Evolutionary conservation across 2,329 filamentous ascomycete genomes (phyloP), one percentile per base, ranked within the genome.

Genomic region (Paraphoma sp.): DNA sequence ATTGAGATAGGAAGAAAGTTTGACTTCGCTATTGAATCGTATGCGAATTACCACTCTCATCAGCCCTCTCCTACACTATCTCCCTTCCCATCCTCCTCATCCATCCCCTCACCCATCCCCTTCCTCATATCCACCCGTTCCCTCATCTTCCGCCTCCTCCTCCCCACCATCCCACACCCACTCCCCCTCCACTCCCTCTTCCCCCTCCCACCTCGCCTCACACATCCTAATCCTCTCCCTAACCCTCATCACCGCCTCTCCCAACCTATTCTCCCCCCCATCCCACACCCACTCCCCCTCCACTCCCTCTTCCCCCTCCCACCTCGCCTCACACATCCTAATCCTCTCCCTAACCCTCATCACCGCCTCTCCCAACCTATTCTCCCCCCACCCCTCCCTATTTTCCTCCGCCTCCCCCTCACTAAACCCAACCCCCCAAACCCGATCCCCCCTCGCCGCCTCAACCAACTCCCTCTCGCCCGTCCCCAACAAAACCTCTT

Each of bases 201-300:
- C 23, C 5, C 5, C 23, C 23, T 23, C 23, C 23, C 23, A 3
- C 23, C 23, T 23, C 2, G 23, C 5, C 23, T 45, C 23, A 8
- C 11, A 16, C 45, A 16, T 40, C 16, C 78, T 78, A 54, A 89
- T 72, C 60, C 78, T 76, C 57, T 74, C 78, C 54, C 87, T 81
- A 23, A 85, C 85, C 48, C 78, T 79, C 84, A 84, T 86, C 69
- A 89, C 69, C n/a, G 82, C 85, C 72, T 83, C 83, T 0, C 87
- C 87, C 30, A 90, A 72, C 46, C 88, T 65, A 71, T 90, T 90
- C 74, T 82, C 55, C 0, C 88, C 88, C 87, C 87, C n/a, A 11
- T 43, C 14, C 17, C 23, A 23, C n/a, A 14, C n/a, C n/a, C 16
- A 41, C 14, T 33, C 48, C 23, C n/a, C 7, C 10, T 44, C 43